Percentiles rank a stretch among this genome's conserved stretches.
Conservation (phyloP, 2,329 filamentous ascomycete species). For the Hyphodiscus sp. region DNA sequence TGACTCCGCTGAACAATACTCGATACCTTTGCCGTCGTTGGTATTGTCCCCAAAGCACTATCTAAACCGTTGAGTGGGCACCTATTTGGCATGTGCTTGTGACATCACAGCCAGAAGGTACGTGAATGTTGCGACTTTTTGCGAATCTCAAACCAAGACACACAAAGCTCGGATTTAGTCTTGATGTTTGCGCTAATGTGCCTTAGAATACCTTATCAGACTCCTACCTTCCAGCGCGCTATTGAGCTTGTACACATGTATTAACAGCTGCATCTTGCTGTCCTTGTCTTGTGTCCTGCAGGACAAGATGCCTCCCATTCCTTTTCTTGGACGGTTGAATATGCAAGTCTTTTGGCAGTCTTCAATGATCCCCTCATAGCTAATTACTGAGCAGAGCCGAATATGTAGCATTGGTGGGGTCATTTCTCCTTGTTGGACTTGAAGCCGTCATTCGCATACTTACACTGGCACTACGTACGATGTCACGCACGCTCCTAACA, state of each 20-base stretch:
- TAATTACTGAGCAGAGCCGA: constrained; percentile 52
- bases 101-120: constrained; percentile 11
- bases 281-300: not conserved
- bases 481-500: not conserved
- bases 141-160: not conserved
- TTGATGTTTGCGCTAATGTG: not conserved
- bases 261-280: not conserved
- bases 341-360: constrained; percentile 26
- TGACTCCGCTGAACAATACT: not conserved
- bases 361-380: not conserved
- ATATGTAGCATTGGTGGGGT: constrained; percentile 80
- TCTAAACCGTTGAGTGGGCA: not conserved
- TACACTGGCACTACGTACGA: constrained; percentile 78
- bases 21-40: too few relatives aligned
- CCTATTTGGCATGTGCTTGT: constrained; percentile 15
- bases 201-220: not conserved
- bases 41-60: too few relatives aligned
- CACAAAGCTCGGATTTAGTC: not conserved
- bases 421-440: constrained; percentile 73
- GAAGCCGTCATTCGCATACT: constrained; percentile 80
- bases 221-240: not conserved
- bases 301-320: constrained; percentile 32
- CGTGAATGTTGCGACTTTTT: not conserved
- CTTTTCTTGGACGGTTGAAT: constrained; percentile 37
- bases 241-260: not conserved